Evolutionary conservation across 2,329 filamentous ascomycete species (phyloP), one percentile per base, ranked within the genome.

Genomic region (Pseudocercospora eumusae): DNA sequence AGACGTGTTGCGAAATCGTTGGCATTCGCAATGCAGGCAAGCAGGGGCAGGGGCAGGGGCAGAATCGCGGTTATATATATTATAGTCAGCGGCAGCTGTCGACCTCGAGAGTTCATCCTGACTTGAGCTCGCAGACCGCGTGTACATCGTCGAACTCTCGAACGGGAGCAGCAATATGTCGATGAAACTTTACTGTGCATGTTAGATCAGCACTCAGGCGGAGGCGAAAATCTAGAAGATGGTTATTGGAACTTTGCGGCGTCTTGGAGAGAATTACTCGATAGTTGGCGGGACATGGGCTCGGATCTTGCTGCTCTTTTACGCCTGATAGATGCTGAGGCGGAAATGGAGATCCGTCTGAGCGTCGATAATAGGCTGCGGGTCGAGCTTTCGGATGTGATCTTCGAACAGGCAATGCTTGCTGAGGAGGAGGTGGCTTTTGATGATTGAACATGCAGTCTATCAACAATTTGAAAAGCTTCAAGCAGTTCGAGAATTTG

Each of bases 371-470:
- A 28, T 11, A 25, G 58, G 18, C 23, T 60, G 3, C 58, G 50
- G 58, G 33, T 23, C 25, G 58, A 60, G 50, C 50, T 60, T 21
- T 36, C 36, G 36, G 58, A 55, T 36, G n/a, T 28, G 18, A 47
- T 60, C 13, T 44, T 55, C n/a, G 58, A 60, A 27, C 10, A 44
- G 18, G 58, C 58, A 3, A 55, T 60, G 58, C 40, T 60, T 20
- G 58, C 25, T 5, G 58, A 60, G 36, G 58, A 60, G 36, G 58
- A 60, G 40, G 36, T 60, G 21, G 50, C 50, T 25, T 18, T 56
- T 6, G 31, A 56, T 11, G 53, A 56, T 23, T 52, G 53, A 40
- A 33, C 23, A 33, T 13, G 18, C 13, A 9, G 13, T 25, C n/a
- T n/a, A 11, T 31, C n/a, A 40, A 1, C 23, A 21, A 25, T 20